Evolutionary conservation across 371 early-diverging fungal genomes (phyloP), one percentile per base, ranked within the genome.

Genomic region (Gilbertella persicaria): DNA sequence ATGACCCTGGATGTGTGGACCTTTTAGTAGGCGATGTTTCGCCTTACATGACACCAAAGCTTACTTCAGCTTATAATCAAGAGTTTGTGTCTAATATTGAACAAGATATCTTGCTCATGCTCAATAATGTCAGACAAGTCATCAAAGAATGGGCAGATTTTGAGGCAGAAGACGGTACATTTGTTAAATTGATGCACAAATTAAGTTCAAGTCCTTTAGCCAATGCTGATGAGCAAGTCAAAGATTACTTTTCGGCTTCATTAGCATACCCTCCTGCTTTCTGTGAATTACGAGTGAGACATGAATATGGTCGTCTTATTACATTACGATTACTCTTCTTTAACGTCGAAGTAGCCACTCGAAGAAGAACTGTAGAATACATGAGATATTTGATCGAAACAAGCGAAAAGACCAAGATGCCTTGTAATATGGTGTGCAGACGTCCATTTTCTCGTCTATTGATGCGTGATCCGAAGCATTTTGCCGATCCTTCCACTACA

Each of bases 401-500:
- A 1, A 45, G 64, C 9, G 39, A 54, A 16, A 23, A 46, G 25
- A 53, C 67, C n/a, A 53, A 64, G 8, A 23, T 46, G 8, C 24
- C 62, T 24, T 63, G 56, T 26, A 68, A 67, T 43, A 60, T 39
- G 30, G 68, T 84, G 5, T 82, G 82, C 48, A 47, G 60, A 39
- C 67, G 83, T 33, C 82, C 83, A 0, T 64, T 81, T 35, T 70
- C 77, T 2, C 53, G 70, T 14, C 48, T 84, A 37, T 47, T 84
- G 12, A 72, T 84, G 58, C 47, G 82, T n/a, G 84, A 84, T 53
- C 45, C 53, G 2, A 65, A 72, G 19, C 78, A 78, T 45, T 72
- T 67, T 29, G 43, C 45, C 10, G 53, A 57, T 10, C 5, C 38
- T 5, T 20, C 25, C 35, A 23, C 23, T 25, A 26, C 46, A 29